These are phyloP conservation scores for Bipolaris oryzae DNA, from an alignment of 2,329 filamentous ascomycete genomes.

Conservation along the genomic window DNA sequence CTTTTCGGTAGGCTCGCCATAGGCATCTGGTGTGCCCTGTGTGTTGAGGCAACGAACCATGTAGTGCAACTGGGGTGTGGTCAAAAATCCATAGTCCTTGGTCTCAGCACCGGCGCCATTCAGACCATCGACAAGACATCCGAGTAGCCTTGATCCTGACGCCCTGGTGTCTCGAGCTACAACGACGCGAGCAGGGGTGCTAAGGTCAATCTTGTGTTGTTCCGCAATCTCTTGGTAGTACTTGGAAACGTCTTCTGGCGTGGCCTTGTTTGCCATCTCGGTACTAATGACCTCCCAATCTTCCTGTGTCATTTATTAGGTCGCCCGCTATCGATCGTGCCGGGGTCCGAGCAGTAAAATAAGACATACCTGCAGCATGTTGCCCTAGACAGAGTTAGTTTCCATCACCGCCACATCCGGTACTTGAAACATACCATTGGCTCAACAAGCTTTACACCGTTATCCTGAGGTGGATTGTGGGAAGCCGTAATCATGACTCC, in stretches of 20 bases:
- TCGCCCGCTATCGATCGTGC: neutral
- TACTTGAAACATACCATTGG: constrained; percentile 68
- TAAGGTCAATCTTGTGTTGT: constrained; percentile 65
- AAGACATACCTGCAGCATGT: constrained; percentile 74
- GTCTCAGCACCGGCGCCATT: constrained; percentile 75
- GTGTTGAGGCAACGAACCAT: constrained; percentile 94
- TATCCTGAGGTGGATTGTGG: constrained; percentile 68
- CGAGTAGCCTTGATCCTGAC: constrained; percentile 82
- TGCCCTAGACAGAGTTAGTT: constrained; percentile 63
- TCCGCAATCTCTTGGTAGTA: constrained; percentile 75
- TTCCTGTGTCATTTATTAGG: constrained; percentile 51
- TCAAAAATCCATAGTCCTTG: constrained; percentile 87
- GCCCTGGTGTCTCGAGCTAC: constrained; percentile 92
- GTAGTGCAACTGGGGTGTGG: constrained; percentile 98
- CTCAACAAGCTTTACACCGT: constrained; percentile 83
- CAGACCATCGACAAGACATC: constrained; percentile 78
- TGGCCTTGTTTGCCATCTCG: constrained; percentile 80
- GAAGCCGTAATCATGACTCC: constrained; percentile 79
- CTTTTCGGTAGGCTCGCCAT: constrained; percentile 84
- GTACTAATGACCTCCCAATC: constrained; percentile 94
- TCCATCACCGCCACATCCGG: neutral
- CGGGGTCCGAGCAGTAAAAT: neutral
- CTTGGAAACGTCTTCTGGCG: constrained; percentile 74
- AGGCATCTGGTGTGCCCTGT: constrained; percentile 81
- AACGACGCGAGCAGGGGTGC: constrained; percentile 76